Evolutionary conservation across 331 rosid genomes (phyloP), one percentile per base, ranked within the genome.

Genomic region (Acacia concinna): DNA sequence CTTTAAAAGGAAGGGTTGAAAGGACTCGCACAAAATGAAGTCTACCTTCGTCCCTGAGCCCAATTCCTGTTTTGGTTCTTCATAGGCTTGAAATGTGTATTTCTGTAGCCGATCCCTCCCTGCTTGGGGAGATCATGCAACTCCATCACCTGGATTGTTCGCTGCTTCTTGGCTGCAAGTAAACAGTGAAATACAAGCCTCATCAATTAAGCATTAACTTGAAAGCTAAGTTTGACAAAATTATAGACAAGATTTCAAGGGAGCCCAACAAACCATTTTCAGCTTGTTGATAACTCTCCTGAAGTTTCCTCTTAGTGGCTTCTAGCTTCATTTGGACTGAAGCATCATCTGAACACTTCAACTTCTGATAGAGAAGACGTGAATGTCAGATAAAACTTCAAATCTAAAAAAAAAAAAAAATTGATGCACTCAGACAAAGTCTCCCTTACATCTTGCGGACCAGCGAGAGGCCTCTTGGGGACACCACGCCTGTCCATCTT

Each of bases 231-330:
- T 49, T 6, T 15, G 62, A 63, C 28, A 60, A 49, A 60, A 49
- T 2, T 47, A 69, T 4, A 68, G 54, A 60, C 18, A 1, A 14
- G 73, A 63, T 54, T 64, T 62, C 40, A 10, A 68, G 38, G 38
- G 34, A 71, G 67, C 66, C 4, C 25, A 35, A 81, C 81, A 67
- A 80, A 92, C 97, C 96, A 4, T 86, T 91, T 87, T 91, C 95
- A 43, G 81, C 97, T 87, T 93, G 92, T 86, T 91, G 98, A 86
- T 93, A 93, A 51, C 95, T 86, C 89, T 90, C 95, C 75, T 90
- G 97, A 84, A 93, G 98, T 78, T 83, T 93, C 85, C 97, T 88
- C 84, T 88, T 91, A 9, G 92, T 88, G 18, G 92, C 98, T 85
- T 90, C 98, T 21, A 93, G 85, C 81, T 93, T 93, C 51, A 78